These are phyloP conservation scores for Boletus subcaerulescens DNA, from an alignment of 768 basidiomycete genomes.

Conservation along the genomic window DNA sequence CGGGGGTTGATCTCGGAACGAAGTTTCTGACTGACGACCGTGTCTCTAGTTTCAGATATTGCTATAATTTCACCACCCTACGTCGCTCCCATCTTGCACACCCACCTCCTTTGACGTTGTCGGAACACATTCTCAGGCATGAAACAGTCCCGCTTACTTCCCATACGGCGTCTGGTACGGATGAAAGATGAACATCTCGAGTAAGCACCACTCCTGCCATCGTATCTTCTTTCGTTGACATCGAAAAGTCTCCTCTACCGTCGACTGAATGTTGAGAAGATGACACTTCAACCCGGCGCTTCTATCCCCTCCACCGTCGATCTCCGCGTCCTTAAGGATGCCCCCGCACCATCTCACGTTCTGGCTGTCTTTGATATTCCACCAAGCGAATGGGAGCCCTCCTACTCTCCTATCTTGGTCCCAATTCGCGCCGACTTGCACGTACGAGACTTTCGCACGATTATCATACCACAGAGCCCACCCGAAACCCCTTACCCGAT, in stretches of 20 bases:
- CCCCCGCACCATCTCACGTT: conserved; percentile 54
- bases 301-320: conserved; percentile 44
- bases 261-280: conserved; percentile 34
- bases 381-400: conserved; percentile 26
- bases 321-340: conserved; percentile 45
- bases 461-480: conserved; percentile 33
- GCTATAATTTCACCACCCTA: conserved; percentile 5
- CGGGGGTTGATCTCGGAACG: conserved; percentile 16
- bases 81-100: conserved; percentile 1
- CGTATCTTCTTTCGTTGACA: conserved; percentile 5
- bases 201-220: conserved; percentile 10
- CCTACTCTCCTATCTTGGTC: conserved; percentile 42
- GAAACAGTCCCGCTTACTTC: conserved; percentile 25
- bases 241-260: conserved; percentile 28
- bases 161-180: conserved; percentile 18
- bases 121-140: conserved; percentile 8
- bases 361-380: conserved; percentile 44
- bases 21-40: conserved; percentile 17
- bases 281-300: conserved; percentile 20
- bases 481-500: conserved; percentile 35
- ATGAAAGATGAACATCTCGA: conserved; percentile 29
- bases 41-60: conserved; percentile 13
- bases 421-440: conserved; percentile 53
- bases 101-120: conserved; percentile 9
- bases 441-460: conserved; percentile 35